Conservation (phyloP, 352 stramenopile species). For the Phytopythium boreale region DNA sequence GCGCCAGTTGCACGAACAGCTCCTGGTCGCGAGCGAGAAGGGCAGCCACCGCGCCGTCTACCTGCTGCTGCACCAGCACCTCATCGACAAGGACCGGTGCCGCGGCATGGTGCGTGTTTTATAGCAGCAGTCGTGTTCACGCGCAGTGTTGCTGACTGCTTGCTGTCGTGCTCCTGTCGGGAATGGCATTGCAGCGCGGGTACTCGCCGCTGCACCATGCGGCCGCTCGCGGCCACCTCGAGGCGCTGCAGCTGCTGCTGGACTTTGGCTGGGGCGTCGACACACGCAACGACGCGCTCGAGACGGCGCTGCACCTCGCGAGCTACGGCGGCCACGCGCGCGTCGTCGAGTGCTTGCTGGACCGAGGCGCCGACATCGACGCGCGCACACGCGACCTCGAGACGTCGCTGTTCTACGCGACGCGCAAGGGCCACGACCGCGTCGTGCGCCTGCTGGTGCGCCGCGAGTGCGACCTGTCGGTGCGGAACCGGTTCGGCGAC, state of each 20-base stretch:
- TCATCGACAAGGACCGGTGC: constrained; percentile 49
- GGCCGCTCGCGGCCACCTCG: constrained; percentile 57
- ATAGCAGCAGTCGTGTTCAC: too few relatives aligned
- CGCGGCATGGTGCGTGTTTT: constrained; percentile 46
- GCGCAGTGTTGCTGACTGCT: not conserved
- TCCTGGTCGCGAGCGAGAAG: constrained; percentile 71
- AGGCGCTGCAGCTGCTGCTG: constrained; percentile 60
- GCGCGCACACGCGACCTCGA: constrained; percentile 48
- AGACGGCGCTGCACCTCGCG: constrained; percentile 72
- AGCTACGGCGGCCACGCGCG: constrained; percentile 52
- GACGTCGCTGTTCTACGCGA: constrained; percentile 72
- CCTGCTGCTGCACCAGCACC: constrained; percentile 59
- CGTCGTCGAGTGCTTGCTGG: constrained; percentile 58
- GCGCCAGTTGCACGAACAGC: constrained; percentile 37
- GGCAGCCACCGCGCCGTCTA: constrained; percentile 63
- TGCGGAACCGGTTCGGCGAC: constrained; percentile 65
- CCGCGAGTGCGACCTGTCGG: constrained; percentile 51
- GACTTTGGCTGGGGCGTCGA: constrained; percentile 61
- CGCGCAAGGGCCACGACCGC: constrained; percentile 60
- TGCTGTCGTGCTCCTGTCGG: too few relatives aligned
- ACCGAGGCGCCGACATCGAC: constrained; percentile 56
- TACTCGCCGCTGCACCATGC: constrained; percentile 73
- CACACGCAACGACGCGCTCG: constrained; percentile 37
- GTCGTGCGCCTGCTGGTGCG: constrained; percentile 59
- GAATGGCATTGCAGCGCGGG: constrained; percentile 40